Evolutionary conservation across 2,329 filamentous ascomycete genomes (phyloP), one percentile per base, ranked within the genome.

Genomic region (Cladophialophora bantiana): DNA sequence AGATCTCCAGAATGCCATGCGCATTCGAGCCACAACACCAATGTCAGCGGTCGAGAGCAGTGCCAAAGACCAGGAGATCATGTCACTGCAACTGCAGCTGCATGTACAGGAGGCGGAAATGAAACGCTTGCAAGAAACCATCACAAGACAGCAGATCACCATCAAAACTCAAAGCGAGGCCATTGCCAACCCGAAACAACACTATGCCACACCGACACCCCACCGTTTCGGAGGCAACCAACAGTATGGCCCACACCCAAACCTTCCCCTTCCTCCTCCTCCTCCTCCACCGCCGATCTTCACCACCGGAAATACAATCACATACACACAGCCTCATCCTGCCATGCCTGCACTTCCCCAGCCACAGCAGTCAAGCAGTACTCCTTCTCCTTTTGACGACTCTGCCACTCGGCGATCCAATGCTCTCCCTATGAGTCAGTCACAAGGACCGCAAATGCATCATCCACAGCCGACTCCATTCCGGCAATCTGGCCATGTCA

Each of bases 91-190:
- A 56, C 38, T 35, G 15, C 38, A 42, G 12, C 52, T 70, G 56
- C 31, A 31, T 26, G 36, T 59, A 26, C 59, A 40, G 36, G 62
- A 66, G 48, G 57, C 64, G 13, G 65, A 68, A 26, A 68, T 70
- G 55, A 54, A 35, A 1, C 7, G 18, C 3, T 18, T 70, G 48
- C 18, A 35, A 32, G 63, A 60, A 5, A 59, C 48, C 15, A 62
- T 66, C 42, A 36, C 45, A n/a, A 61, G 38, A 32, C 68, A 70
- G 52, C 34, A 48, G 45, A 60, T 50, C 20, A 70, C 68, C 20
- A 70, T 70, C 59, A 63, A 59, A 32, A 66, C 50, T 18, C 68
- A 70, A 57, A 70, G 68, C 53, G 63, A 60, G 54, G 62, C 65
- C 31, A 66, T 70, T 26, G 7, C 59, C 13, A 59, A 66, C 35